Percentiles rank a stretch among this genome's conserved stretches.
phyloP scores from a whole-genome alignment of 371 early-diverging fungal genomes.

The Fennellomyces sp. region DNA sequence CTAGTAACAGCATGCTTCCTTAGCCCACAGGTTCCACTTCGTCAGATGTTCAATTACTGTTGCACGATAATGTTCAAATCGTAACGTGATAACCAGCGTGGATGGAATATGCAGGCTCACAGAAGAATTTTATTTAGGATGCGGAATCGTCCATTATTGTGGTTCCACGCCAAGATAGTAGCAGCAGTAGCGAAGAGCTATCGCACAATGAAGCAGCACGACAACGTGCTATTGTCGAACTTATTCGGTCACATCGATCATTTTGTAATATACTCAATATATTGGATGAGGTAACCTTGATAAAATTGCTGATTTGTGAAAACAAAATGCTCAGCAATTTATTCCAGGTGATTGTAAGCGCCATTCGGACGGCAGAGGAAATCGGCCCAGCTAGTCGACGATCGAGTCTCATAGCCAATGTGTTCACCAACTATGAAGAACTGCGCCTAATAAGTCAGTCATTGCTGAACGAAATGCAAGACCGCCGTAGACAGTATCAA shows the following conservation, averaged over 20 bases:
- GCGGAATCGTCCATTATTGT: background rate
- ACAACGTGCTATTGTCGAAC: background rate
- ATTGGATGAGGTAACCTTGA: conserved; percentile 44
- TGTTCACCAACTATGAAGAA: background rate
- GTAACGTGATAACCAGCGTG: background rate
- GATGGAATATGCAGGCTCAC: background rate
- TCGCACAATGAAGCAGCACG: background rate
- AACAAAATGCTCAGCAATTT: conserved; percentile 55
- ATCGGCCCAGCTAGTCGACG: background rate
- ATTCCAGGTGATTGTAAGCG: conserved; percentile 77
- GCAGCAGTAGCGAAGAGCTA: background rate
- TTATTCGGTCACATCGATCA: background rate
- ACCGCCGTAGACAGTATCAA: background rate
- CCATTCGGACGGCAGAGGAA: conserved; percentile 48
- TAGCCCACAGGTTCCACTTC: background rate
- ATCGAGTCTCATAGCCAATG: background rate
- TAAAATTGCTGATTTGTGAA: conserved; percentile 65
- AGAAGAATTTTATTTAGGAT: too few relatives aligned
- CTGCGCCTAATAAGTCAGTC: background rate
- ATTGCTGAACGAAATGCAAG: background rate
- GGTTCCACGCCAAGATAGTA: background rate
- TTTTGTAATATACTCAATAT: background rate
- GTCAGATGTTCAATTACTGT: background rate
- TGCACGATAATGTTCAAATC: background rate
- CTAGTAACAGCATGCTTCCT: too few relatives aligned